Percentiles rank a stretch among this genome's conserved stretches.
Evolutionary conservation across 768 basidiomycete genomes (phyloP).

Genomic region (Xanthoconium purpureum): DNA sequence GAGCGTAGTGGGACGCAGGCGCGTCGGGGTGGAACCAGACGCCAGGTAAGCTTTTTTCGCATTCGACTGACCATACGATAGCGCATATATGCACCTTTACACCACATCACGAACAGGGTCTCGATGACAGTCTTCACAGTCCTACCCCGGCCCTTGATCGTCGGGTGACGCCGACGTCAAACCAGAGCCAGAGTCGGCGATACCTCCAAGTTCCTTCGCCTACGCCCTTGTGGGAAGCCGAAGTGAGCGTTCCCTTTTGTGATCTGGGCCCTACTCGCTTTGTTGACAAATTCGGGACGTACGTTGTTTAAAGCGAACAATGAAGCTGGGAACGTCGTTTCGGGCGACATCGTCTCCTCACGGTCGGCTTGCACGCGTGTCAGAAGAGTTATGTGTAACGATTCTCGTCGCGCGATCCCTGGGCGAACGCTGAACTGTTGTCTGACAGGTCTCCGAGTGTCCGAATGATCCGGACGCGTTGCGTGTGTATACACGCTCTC

Average conservation of each 20-base stretch:
- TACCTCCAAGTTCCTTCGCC: constrained; percentile 21
- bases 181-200: not conserved
- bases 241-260: constrained; percentile 1
- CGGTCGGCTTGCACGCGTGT: constrained; percentile 12
- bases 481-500: not conserved
- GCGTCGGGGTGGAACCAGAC: not conserved
- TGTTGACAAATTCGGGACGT: not conserved
- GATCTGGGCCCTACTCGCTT: too few relatives aligned
- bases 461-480: not conserved
- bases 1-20: not conserved
- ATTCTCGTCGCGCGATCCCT: not conserved
- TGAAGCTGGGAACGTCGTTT: not conserved
- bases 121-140: not conserved
- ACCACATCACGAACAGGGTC: not conserved
- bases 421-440: not conserved
- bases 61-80: too few relatives aligned
- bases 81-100: not conserved
- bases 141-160: not conserved
- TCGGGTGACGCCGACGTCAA: not conserved
- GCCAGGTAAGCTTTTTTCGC: not conserved
- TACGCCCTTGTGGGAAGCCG: constrained; percentile 6
- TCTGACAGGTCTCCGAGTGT: constrained; percentile 7
- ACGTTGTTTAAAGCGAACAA: not conserved
- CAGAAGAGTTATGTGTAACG: constrained; percentile 18
- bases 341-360: constrained; percentile 10